Conservation (phyloP, 2,329 filamentous ascomycete genomes). For the Botryosphaeria dothidea region DNA sequence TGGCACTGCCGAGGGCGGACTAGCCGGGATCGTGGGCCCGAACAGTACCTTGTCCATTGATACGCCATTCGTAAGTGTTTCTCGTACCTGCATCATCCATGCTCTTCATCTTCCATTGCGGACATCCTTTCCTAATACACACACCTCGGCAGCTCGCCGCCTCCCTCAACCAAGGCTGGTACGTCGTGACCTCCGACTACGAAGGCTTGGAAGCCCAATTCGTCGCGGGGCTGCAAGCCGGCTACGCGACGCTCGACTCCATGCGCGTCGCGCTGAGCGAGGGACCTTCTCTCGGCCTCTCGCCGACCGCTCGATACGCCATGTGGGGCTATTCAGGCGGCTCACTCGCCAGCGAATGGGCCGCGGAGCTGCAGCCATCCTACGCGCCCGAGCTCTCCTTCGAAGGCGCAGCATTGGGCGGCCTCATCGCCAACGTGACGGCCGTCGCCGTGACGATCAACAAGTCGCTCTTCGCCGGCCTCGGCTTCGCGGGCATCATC, state of each 20-base stretch:
- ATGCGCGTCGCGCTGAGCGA: conserved; percentile 27
- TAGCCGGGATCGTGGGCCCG: conserved; percentile 1
- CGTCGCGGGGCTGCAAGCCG: conserved; percentile 25
- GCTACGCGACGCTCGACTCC: conserved; percentile 30
- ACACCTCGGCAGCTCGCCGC: conserved; percentile 7
- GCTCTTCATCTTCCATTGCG: no score
- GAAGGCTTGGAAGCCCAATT: conserved; percentile 30
- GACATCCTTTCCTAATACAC: not conserved
- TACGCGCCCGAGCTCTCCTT: conserved; percentile 33
- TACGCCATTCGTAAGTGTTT: not conserved
- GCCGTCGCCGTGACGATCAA: conserved; percentile 28
- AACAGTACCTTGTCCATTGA: conserved; percentile 12
- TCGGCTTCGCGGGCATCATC: conserved; percentile 27
- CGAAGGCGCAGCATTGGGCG: conserved; percentile 32
- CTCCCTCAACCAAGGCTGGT: conserved; percentile 26
- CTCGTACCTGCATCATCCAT: not conserved
- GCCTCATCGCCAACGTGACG: conserved; percentile 31
- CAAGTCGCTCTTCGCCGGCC: conserved; percentile 26
- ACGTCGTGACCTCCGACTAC: conserved; percentile 28
- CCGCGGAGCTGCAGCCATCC: conserved; percentile 26
- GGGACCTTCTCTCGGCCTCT: not conserved
- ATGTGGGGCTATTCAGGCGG: conserved; percentile 31
- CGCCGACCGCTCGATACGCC: conserved; percentile 9
- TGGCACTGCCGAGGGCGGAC: not conserved
- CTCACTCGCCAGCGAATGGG: conserved; percentile 28